Evolutionary conservation across 352 stramenopile species (phyloP), one percentile per base, ranked within the genome.

Genomic region (Bremia lactucae): DNA sequence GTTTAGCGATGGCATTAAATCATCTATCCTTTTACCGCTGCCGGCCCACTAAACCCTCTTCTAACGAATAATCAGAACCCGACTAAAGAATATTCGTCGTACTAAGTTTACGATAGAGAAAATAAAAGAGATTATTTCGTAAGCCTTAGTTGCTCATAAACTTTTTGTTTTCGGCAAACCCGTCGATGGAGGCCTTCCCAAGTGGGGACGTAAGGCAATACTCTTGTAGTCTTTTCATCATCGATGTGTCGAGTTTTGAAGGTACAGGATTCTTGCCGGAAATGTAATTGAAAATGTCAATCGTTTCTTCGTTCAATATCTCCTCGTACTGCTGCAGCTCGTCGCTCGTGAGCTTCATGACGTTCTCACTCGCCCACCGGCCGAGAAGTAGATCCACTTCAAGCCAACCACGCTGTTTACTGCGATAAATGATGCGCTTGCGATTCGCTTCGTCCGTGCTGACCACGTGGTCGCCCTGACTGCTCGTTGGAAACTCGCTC

Each of bases 211-310:
- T 77, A 53, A 86, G 77, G 23, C 74, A 89, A 74, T 92, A 97
- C 38, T 77, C 70, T 48, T 97, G 88, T 49, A 97, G 84, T 22
- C 72, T 65, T 64, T 96, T 81, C 52, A 97, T 91, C 40, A 97
- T 70, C 24, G 81, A 75, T 21, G 76, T 90, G 49, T 90, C 59
- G n/a, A 95, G 50, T 39, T 59, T 50, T 29, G 83, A 66, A 0
- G 93, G 93, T 23, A 96, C 62, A 44, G 70, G 43, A 44, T 75
- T 76, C 54, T 95, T 87, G 37, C 87, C 72, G 4, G 88, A 96
- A 50, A 97, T 89, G 48, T 96, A 92, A 67, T 97, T 98, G 72
- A 96, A 98, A 60, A 97, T 98, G 72, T 98, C 94, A 57, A 97
- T 96, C 6, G 94, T 98, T 68, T 98, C 94, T 52, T 94, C 73